Evolutionary conservation across 192 early-diverging fungal genomes (phyloP), one percentile per base, ranked within the genome.

Genomic region (Kickxella alabastrina): DNA sequence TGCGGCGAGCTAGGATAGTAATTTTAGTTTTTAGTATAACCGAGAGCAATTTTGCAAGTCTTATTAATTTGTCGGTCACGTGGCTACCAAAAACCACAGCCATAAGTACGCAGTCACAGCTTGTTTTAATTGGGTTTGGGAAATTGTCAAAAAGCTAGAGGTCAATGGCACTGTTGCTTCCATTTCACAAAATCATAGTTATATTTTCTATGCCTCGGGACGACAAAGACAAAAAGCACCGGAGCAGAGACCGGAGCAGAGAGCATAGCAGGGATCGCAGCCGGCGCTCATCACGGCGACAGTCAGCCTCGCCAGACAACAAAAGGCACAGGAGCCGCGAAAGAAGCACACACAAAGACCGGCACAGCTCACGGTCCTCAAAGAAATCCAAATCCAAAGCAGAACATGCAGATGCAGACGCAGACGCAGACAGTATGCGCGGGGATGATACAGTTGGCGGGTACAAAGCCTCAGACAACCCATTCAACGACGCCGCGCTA

Each of bases 401-500:
- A 37, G 32, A 13, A 36, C 22, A 9, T 34, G 3, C 21, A 14
- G 10, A 28, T 14, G 18, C 21, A 46, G 54, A 45, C 32, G 31
- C 42, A 23, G 44, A 53, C 4, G n/a, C 7, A 22, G 21, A 34
- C 22, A 24, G n/a, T n/a, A n/a, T n/a, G n/a, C n/a, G n/a, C 1
- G 24, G 28, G 22, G 48, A 51, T 28, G 23, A 19, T 3, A 29
- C 24, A 4, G 25, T 9, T 4, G 28, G 50, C 25, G 47, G 41
- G 15, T 92, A 95, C 65, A 81, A 80, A 19, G 84, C 84, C 45
- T 58, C 77, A 0, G 86, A 90, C 41, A 93, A 90, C 57, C 88
- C 88, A 1, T 88, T 93, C 28, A 84, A 86, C 40, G 91, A 95
- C 59, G 65, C 73, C 3, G 87, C 90, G 25, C 76, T 95, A 6